Conservation (phyloP, 805 yeast species). For the Lipomyces kockii region DNA sequence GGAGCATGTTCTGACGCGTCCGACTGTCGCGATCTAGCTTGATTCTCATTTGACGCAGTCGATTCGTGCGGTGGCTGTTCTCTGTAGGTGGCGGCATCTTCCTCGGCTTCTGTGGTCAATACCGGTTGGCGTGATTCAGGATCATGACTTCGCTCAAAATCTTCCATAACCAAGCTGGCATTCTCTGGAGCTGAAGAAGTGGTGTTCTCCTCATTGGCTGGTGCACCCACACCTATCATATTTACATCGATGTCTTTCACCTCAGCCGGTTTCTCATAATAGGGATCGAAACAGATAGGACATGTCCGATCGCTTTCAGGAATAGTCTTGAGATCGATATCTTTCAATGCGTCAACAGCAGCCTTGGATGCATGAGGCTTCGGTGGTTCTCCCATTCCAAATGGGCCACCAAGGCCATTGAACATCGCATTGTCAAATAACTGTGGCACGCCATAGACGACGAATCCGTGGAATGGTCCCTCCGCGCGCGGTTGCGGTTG, state of each 20-base stretch:
- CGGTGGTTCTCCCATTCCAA: constrained; percentile 25
- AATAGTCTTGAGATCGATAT: constrained; percentile 41
- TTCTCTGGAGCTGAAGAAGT: background rate
- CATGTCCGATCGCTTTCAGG: constrained; percentile 47
- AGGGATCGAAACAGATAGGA: constrained; percentile 53
- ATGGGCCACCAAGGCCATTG: constrained; percentile 4
- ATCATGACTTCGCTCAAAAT: background rate
- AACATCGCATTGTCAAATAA: background rate
- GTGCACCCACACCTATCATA: background rate
- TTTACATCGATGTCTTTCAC: background rate
- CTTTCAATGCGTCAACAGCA: constrained; percentile 45
- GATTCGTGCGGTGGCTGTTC: background rate
- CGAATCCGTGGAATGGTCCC: constrained; percentile 26
- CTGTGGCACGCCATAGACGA: constrained; percentile 24
- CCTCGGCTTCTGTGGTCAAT: constrained; percentile 8
- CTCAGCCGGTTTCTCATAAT: constrained; percentile 24
- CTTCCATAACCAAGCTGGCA: background rate
- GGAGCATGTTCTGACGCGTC: constrained; percentile 60
- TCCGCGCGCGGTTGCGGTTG: constrained; percentile 1
- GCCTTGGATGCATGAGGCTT: constrained; percentile 42
- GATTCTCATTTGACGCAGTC: background rate
- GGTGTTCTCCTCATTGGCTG: background rate
- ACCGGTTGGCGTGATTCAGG: background rate
- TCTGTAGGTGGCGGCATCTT: background rate
- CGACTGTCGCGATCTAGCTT: background rate